phyloP scores from a whole-genome alignment of 148 eudicot genomes.

The Rhododendron griersonianum region DNA sequence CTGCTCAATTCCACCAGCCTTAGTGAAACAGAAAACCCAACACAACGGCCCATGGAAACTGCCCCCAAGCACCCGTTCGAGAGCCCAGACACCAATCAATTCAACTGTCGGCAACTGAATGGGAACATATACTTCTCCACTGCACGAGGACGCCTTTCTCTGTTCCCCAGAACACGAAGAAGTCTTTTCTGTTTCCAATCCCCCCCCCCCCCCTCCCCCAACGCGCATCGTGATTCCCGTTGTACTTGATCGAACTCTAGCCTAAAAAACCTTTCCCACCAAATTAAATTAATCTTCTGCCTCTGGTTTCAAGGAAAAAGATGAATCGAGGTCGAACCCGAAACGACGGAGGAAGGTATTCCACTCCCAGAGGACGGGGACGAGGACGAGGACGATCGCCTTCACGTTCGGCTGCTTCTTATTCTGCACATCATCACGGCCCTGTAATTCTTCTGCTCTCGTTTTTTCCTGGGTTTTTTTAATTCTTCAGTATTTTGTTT shows the following conservation, averaged over 20 bases:
- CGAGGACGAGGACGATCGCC: slow-evolving; percentile 2
- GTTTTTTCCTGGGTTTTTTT: background rate
- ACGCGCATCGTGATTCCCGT: too few relatives aligned
- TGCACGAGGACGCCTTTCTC: background rate
- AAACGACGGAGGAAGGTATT: slow-evolving; percentile 1
- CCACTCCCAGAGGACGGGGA: slow-evolving; percentile 3
- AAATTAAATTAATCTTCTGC: background rate
- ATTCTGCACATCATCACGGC: background rate
- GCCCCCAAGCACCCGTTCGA: too few relatives aligned
- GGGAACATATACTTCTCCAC: background rate
- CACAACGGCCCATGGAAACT: too few relatives aligned
- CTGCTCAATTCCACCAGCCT: background rate
- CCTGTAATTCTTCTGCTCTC: background rate
- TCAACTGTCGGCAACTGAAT: background rate
- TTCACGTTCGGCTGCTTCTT: background rate
- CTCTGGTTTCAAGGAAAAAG: background rate
- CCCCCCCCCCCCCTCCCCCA: too few relatives aligned
- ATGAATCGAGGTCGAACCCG: slow-evolving; percentile 5
- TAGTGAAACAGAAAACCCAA: too few relatives aligned
- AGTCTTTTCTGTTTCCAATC: too few relatives aligned
- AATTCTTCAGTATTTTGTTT: background rate
- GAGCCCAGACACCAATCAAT: too few relatives aligned
- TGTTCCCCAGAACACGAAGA: background rate
- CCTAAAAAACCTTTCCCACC: background rate
- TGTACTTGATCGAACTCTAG: too few relatives aligned